Percentiles rank a stretch among this genome's conserved stretches.
Evolutionary conservation across 1,284 basidiomycete genomes (phyloP).

Genomic region (Malassezia nana): DNA sequence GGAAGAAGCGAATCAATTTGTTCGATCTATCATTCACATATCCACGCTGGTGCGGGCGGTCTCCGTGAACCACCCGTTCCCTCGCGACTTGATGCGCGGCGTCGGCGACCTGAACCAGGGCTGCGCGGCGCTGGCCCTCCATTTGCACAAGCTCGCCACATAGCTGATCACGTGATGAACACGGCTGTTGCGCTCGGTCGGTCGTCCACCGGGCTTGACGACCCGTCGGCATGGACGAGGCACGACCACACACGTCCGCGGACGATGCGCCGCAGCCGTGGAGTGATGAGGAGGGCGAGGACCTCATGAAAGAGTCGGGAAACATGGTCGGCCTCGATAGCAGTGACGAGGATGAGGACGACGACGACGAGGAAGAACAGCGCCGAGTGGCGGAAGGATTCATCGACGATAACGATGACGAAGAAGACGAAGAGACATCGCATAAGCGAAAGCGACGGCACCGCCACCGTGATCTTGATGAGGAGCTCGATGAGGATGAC

Average conservation of each 20-base stretch:
- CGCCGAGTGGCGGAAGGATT: conserved; percentile 43
- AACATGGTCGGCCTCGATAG: conserved; percentile 37
- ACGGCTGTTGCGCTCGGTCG: too few species aligned
- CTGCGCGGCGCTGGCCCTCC: conserved; percentile 32
- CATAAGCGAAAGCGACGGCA: conserved; percentile 57
- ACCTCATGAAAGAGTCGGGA: conserved; percentile 38
- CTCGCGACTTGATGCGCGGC: conserved; percentile 25
- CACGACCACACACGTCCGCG: background rate
- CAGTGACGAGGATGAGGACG: conserved; percentile 39
- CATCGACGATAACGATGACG: conserved; percentile 46
- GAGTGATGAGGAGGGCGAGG: conserved; percentile 37
- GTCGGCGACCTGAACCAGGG: conserved; percentile 36
- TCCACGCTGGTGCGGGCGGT: conserved; percentile 35
- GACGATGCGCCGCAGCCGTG: conserved; percentile 1
- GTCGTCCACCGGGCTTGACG: too few species aligned
- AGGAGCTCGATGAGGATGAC: conserved; percentile 83
- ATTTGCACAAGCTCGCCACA: conserved; percentile 28
- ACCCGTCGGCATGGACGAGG: background rate
- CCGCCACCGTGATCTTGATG: conserved; percentile 49
- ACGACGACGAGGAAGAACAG: conserved; percentile 46
- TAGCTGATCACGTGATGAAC: conserved; percentile 10
- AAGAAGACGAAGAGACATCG: conserved; percentile 50
- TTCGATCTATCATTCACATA: conserved; percentile 31
- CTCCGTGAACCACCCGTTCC: conserved; percentile 26
- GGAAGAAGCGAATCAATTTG: conserved; percentile 33